A percentile compares a stretch with the other conserved stretches of the same genome.
phyloP scores from a whole-genome alignment of 495 filamentous ascomycete genomes.

The Xylaria curta region DNA sequence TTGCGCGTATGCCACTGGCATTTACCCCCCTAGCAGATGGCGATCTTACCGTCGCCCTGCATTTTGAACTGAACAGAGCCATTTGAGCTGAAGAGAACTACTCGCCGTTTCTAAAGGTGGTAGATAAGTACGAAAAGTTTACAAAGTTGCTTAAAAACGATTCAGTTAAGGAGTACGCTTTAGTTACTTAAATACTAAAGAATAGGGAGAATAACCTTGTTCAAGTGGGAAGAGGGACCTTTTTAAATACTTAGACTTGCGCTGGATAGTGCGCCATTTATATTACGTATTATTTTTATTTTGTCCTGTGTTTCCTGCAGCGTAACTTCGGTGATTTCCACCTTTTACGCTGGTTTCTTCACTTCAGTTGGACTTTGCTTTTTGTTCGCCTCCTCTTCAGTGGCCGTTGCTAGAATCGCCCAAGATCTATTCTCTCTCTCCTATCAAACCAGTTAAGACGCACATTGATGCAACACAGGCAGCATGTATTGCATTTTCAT shows the following conservation, averaged over 20 bases:
- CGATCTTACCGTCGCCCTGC: conserved; percentile 41
- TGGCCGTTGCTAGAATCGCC: not conserved
- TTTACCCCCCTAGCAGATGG: conserved; percentile 34
- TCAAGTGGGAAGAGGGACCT: not conserved
- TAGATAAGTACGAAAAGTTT: not conserved
- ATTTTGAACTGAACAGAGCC: conserved; percentile 35
- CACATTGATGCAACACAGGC: not conserved
- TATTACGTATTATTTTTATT: not conserved
- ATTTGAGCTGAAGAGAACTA: conserved; percentile 39
- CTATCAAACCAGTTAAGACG: not conserved
- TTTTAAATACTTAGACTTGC: conserved; percentile 13
- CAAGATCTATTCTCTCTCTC: not conserved
- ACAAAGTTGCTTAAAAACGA: not conserved
- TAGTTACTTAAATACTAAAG: not conserved
- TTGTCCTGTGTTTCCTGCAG: not conserved
- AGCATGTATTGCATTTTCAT: not conserved
- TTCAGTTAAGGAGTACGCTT: not conserved
- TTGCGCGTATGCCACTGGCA: conserved; percentile 36
- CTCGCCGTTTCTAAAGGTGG: conserved; percentile 40
- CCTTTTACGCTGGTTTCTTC: not conserved
- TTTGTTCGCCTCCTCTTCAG: not conserved
- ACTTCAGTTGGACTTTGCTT: not conserved
- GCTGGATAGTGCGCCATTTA: not conserved
- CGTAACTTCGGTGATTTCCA: not conserved
- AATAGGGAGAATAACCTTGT: not conserved